phyloP scores from a whole-genome alignment of 257 asterid genomes.

The Scutellaria barbata region DNA sequence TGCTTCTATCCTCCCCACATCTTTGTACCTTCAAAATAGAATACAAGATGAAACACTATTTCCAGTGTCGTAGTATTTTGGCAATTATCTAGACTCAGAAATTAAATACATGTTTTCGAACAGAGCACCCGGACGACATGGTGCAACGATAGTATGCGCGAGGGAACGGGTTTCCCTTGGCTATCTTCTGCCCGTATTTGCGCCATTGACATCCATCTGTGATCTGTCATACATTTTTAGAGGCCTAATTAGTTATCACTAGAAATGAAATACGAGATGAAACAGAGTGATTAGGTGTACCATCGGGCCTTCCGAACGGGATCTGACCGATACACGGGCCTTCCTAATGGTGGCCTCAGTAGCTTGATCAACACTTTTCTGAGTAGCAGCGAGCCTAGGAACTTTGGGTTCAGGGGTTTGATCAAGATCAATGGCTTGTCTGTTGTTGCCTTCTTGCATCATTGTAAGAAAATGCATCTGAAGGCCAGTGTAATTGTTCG shows the following conservation, averaged over 20 bases:
- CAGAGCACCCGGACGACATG: slow-evolving; percentile 85
- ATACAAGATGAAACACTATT: background rate
- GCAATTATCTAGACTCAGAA: background rate
- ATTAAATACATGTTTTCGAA: slow-evolving; percentile 72
- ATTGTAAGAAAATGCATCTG: slow-evolving; percentile 60
- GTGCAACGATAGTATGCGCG: slow-evolving; percentile 94
- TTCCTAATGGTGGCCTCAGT: slow-evolving; percentile 84
- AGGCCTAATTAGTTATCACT: background rate
- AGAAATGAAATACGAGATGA: background rate
- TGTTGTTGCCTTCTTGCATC: slow-evolving; percentile 38
- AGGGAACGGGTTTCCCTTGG: slow-evolving; percentile 90
- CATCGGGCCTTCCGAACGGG: slow-evolving; percentile 78
- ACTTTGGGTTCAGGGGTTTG: slow-evolving; percentile 53
- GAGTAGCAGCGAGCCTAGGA: slow-evolving; percentile 37
- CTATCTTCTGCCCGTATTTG: slow-evolving; percentile 93
- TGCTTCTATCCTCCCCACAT: slow-evolving; percentile 69
- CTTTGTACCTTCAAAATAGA: slow-evolving; percentile 62
- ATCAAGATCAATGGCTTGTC: slow-evolving; percentile 72
- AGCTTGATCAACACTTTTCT: slow-evolving; percentile 61
- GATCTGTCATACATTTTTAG: slow-evolving; percentile 43
- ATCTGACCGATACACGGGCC: slow-evolving; percentile 84
- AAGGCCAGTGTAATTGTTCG: slow-evolving; percentile 52
- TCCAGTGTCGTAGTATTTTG: no score
- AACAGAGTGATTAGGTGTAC: slow-evolving; percentile 31
- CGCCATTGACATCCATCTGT: slow-evolving; percentile 95